phyloP scores from a whole-genome alignment of 2,329 filamentous ascomycete genomes.

The Aspergillus spinulosporus region DNA sequence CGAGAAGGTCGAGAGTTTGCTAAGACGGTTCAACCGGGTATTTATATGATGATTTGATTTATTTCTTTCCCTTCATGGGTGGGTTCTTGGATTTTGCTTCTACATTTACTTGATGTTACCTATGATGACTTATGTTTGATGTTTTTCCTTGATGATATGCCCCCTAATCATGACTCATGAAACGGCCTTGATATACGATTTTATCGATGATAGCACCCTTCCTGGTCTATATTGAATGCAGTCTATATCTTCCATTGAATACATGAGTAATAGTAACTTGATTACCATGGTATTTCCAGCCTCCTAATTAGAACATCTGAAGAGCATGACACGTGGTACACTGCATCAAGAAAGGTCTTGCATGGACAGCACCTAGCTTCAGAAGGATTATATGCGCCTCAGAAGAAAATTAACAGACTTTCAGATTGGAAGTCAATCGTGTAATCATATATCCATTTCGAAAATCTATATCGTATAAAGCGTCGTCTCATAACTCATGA shows the following conservation, averaged over 20 bases:
- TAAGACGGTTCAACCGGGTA: conserved; percentile 33
- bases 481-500: too few relatives aligned
- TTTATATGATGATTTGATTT: conserved; percentile 22
- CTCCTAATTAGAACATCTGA: too few relatives aligned
- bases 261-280: neutral
- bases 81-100: neutral
- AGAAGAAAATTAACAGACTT: too few relatives aligned
- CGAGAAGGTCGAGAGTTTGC: conserved; percentile 38
- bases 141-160: neutral
- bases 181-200: neutral
- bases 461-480: too few relatives aligned
- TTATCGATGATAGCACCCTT: neutral
- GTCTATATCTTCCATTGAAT: neutral
- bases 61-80: neutral
- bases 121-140: neutral
- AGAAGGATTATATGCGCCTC: too few relatives aligned
- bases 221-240: neutral
- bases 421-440: too few relatives aligned
- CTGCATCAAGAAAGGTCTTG: too few relatives aligned
- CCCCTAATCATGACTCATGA: neutral
- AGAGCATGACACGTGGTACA: too few relatives aligned
- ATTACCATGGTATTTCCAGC: too few relatives aligned
- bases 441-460: too few relatives aligned
- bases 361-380: too few relatives aligned
- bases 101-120: neutral